A percentile compares a stretch with the other conserved stretches of the same genome.
Conservation (phyloP, 108 stramenopile species). For the Aurantiochytrium sp. region DNA sequence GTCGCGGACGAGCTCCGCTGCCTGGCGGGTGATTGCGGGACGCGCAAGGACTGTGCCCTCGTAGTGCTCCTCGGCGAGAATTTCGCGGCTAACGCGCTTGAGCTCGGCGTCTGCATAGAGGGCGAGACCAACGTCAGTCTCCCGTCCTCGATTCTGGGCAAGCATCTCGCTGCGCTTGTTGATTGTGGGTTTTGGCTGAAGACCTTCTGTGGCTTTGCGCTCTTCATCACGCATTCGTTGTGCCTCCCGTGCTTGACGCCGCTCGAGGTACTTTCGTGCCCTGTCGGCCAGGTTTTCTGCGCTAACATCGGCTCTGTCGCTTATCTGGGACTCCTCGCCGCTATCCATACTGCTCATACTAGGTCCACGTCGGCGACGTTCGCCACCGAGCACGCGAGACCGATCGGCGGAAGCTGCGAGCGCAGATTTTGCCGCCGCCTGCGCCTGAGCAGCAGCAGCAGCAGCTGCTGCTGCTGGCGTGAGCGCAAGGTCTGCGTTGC, state of each 20-base stretch:
- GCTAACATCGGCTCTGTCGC: background rate
- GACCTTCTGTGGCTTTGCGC: background rate
- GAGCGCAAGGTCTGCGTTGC: too few relatives aligned
- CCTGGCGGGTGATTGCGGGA: background rate
- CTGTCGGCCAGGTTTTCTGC: background rate
- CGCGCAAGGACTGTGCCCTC: background rate
- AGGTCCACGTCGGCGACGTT: too few relatives aligned
- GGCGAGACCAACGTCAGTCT: background rate
- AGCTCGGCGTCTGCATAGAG: background rate
- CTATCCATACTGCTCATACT: too few relatives aligned
- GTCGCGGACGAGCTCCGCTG: background rate
- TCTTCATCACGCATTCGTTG: background rate
- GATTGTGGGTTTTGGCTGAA: background rate
- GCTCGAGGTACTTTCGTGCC: background rate
- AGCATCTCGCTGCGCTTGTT: background rate
- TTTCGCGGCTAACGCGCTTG: background rate
- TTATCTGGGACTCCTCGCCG: too few relatives aligned
- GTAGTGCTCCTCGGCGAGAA: background rate
- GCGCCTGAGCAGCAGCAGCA: too few relatives aligned
- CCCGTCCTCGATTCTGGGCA: background rate
- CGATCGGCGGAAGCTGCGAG: too few relatives aligned
- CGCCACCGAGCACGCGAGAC: too few relatives aligned
- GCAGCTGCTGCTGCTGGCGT: too few relatives aligned
- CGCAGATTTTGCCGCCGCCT: too few relatives aligned
- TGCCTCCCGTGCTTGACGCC: background rate